Percentiles rank a stretch among this genome's conserved stretches.
phyloP scores from a whole-genome alignment of 192 early-diverging fungal species.

The Coemansia sp. region DNA sequence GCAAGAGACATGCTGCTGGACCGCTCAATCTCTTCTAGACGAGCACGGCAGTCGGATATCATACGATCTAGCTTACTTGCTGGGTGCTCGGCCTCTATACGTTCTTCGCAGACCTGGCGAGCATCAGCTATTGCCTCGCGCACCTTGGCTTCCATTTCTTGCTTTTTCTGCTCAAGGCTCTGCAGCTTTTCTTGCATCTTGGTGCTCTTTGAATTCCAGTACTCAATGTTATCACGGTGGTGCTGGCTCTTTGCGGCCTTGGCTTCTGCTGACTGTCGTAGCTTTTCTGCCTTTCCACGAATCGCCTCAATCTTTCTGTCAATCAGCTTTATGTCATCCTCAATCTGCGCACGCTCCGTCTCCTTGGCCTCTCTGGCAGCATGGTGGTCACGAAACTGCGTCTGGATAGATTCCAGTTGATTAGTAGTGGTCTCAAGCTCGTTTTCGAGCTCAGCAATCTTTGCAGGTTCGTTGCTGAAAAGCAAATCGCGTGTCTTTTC shows the following conservation, averaged over 20 bases:
- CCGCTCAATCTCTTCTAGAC: constrained; percentile 58
- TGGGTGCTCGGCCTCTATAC: constrained; percentile 54
- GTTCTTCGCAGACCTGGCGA: constrained; percentile 54
- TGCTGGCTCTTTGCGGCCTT: constrained; percentile 24
- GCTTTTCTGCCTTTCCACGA: constrained; percentile 17
- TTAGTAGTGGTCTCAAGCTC: constrained; percentile 49
- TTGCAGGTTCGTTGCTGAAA: constrained; percentile 60
- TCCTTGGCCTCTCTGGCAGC: constrained; percentile 47
- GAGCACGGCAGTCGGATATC: constrained; percentile 52
- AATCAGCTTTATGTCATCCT: constrained; percentile 24
- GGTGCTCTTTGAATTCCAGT: constrained; percentile 55
- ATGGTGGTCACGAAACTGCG: constrained; percentile 57
- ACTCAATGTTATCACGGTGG: constrained; percentile 45
- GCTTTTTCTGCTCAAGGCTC: constrained; percentile 15
- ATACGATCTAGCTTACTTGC: constrained; percentile 57
- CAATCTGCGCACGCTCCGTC: constrained; percentile 25
- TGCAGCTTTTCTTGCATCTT: constrained; percentile 29
- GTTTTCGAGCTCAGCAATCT: constrained; percentile 57
- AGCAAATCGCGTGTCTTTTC: constrained; percentile 52
- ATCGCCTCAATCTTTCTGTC: constrained; percentile 29
- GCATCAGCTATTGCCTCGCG: constrained; percentile 55
- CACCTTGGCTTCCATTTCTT: constrained; percentile 21
- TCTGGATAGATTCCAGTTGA: constrained; percentile 56
- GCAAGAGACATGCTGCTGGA: constrained; percentile 58
- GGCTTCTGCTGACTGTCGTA: constrained; percentile 34